A percentile compares a stretch with the other conserved stretches of the same genome.
Conservation (phyloP, 192 early-diverging fungal genomes). For the Coemansia sp. region DNA sequence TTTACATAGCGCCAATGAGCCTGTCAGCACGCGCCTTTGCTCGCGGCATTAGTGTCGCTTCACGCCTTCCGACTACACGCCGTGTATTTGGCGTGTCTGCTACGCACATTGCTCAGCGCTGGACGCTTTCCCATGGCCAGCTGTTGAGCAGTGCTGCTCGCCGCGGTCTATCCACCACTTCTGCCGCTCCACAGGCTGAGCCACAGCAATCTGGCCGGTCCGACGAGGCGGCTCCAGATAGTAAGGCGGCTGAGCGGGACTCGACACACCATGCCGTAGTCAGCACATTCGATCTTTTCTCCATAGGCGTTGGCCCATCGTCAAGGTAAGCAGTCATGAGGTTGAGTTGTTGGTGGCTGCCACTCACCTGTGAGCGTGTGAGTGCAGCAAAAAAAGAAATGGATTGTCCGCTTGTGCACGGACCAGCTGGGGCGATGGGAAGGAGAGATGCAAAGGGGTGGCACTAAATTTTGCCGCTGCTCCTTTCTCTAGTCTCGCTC, state of each 20-base stretch:
- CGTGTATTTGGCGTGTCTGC: not conserved
- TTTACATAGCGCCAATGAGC: constrained; percentile 23
- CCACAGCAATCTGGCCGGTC: constrained; percentile 25
- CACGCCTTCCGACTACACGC: not conserved
- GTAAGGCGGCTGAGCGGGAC: constrained; percentile 31
- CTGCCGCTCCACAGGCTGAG: constrained; percentile 32
- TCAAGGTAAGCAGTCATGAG: constrained; percentile 57
- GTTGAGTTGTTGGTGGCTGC: constrained; percentile 11
- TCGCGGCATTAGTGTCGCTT: constrained; percentile 19
- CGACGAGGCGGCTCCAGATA: constrained; percentile 10
- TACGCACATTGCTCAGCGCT: not conserved
- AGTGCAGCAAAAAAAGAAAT: not conserved
- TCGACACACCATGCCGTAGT: constrained; percentile 78
- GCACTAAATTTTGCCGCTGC: not conserved
- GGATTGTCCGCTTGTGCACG: constrained; percentile 20
- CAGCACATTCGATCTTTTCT: constrained; percentile 92
- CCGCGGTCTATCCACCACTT: constrained; percentile 28
- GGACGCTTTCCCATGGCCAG: not conserved
- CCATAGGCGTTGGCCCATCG: constrained; percentile 94
- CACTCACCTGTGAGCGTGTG: constrained; percentile 8
- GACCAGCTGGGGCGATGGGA: constrained; percentile 14
- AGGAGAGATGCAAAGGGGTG: not conserved
- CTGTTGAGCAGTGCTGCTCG: not conserved
- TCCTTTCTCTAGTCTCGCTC: not conserved
- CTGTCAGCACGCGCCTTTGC: constrained; percentile 17